Base-by-base conservation (phyloP, 1,284 basidiomycete species). In the Golubevia pallescens region DNA sequence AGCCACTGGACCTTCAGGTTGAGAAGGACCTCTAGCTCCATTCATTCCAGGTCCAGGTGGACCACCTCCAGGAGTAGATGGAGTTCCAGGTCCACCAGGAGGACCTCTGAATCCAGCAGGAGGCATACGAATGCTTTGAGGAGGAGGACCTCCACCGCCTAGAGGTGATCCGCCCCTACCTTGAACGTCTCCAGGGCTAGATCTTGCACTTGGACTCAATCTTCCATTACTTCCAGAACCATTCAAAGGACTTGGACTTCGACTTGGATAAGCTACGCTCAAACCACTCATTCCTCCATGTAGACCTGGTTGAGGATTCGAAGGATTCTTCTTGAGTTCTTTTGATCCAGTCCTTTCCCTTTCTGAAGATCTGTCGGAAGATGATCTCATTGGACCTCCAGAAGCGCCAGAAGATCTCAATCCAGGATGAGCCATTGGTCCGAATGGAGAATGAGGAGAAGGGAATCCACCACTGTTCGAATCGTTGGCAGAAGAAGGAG, bases 281-380 rank as follows among this genome's bases (percentile, higher is more conserved):
- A 19, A 57, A 14, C 55, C 55, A 24, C 32, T 34, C 23, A 60
- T 57, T 51, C 58, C 66, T 28, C 65, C 66, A 32, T 67, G 64
- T 21, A 24, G 60, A 38, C 73, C 77, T 6, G 78, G 73, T 51
- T 66, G 67, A n/a, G 78, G 78, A 42, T 80, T 80, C 53, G 73
- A 75, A 8, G 78, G 77, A 57, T 81, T 81, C 68, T 81, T 81
- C 28, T 70, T 69, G 60, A 81, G 69, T 60, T 71, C 57, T 6
- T 69, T 75, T 19, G 70, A 71, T 13, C 77, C 74, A 13, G 65
- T 60, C 60, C 77, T 57, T 28, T 77, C 77, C 16, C 77, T 69
- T 61, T 69, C 68, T 21, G 73, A 75, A 13, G 73, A 55, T 24
- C 73, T 71, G 61, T 78, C 77, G 6, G 77, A 80, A 5, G 75